These are phyloP conservation scores for Plasmodium gonderi DNA, from an alignment of 169 alveolate genomes.

Conservation along the genomic window DNA sequence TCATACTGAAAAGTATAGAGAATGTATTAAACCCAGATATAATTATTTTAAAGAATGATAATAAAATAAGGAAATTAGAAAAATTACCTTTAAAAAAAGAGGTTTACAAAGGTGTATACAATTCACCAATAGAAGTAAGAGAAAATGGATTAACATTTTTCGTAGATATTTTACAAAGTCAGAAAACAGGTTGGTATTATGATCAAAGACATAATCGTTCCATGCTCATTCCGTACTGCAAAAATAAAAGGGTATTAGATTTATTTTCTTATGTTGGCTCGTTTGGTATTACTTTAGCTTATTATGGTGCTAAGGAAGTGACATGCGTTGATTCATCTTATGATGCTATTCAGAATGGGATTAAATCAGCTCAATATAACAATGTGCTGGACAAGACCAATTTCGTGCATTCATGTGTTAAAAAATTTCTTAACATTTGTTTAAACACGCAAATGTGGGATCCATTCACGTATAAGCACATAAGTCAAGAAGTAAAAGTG, in stretches of 20 bases:
- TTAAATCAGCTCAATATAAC: slow-evolving; percentile 68
- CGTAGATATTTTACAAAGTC: slow-evolving; percentile 76
- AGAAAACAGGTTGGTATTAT: slow-evolving; percentile 79
- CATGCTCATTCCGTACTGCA: slow-evolving; percentile 71
- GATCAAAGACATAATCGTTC: slow-evolving; percentile 74
- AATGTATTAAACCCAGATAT: slow-evolving; percentile 51
- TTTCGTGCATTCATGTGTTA: slow-evolving; percentile 67
- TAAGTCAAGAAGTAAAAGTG: background rate
- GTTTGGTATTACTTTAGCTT: slow-evolving; percentile 78
- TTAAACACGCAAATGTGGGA: background rate
- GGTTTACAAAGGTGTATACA: slow-evolving; percentile 65
- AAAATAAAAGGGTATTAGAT: slow-evolving; percentile 73
- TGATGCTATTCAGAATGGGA: slow-evolving; percentile 64
- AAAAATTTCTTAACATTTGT: slow-evolving; percentile 35
- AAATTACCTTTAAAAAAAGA: slow-evolving; percentile 63
- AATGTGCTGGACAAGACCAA: slow-evolving; percentile 47
- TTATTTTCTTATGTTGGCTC: slow-evolving; percentile 77
- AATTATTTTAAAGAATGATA: slow-evolving; percentile 66
- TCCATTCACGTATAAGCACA: background rate
- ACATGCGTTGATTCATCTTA: slow-evolving; percentile 77
- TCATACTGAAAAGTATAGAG: slow-evolving; percentile 62
- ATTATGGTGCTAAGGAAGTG: slow-evolving; percentile 77
- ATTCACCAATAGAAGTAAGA: slow-evolving; percentile 66
- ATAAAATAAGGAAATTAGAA: slow-evolving; percentile 65
- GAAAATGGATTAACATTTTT: slow-evolving; percentile 79